Evolutionary conservation across 768 basidiomycete genomes (phyloP).

Genomic region (Psilocybe cyanescens): DNA sequence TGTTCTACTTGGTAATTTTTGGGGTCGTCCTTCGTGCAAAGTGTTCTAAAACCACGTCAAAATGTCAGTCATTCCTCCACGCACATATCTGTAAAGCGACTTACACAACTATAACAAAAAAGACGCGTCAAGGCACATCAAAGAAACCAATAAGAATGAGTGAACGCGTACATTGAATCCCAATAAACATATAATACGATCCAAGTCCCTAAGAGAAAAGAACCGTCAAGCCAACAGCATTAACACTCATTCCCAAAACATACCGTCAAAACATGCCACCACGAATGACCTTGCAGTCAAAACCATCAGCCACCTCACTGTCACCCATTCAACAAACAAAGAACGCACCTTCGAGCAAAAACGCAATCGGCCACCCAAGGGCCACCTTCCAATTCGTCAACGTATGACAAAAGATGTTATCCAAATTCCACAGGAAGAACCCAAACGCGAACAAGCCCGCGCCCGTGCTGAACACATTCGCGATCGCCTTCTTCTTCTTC

Average conservation of each 20-base stretch:
- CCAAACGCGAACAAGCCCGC: slow-evolving; percentile 60
- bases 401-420: slow-evolving; percentile 72
- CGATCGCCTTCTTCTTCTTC: slow-evolving; percentile 43
- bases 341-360: slow-evolving; percentile 51
- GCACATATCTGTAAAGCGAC: slow-evolving; percentile 19
- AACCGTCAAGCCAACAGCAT: neutral
- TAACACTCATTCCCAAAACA: neutral
- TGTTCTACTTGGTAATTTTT: slow-evolving; percentile 48
- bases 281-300: slow-evolving; percentile 54
- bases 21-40: slow-evolving; percentile 65
- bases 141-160: neutral
- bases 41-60: slow-evolving; percentile 38
- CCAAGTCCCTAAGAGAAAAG: slow-evolving; percentile 43
- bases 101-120: slow-evolving; percentile 42
- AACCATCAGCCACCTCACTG: too few relatives aligned
- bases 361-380: slow-evolving; percentile 68
- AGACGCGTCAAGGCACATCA: slow-evolving; percentile 7
- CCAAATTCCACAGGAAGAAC: slow-evolving; percentile 80
- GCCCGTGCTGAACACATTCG: slow-evolving; percentile 54
- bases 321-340: too few relatives aligned
- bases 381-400: slow-evolving; percentile 58
- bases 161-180: slow-evolving; percentile 49
- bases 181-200: slow-evolving; percentile 54
- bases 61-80: slow-evolving; percentile 4
- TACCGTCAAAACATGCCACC: slow-evolving; percentile 77